A percentile compares a stretch with the other conserved stretches of the same genome.
phyloP scores from a whole-genome alignment of 129 eudicot species.

The Saposhnikovia divaricata region DNA sequence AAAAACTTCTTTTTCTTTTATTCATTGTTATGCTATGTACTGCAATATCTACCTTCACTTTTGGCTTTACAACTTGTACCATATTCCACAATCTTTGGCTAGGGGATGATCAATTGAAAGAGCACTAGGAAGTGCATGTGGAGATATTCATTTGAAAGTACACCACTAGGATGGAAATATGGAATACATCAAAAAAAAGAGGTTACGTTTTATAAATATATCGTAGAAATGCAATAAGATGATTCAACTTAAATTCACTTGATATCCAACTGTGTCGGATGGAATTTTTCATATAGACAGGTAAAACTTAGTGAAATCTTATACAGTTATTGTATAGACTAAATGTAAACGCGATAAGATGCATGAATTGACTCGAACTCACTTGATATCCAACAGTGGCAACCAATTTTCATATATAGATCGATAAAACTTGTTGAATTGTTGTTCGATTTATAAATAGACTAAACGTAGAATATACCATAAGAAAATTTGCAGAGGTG shows the following conservation, averaged over 20 bases:
- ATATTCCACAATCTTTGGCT: slow-evolving; percentile 1
- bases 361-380: no score
- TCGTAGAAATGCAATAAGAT: neutral
- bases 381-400: neutral
- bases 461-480: neutral
- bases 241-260: neutral
- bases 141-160: slow-evolving; percentile 1
- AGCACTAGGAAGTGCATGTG: neutral
- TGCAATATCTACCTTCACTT: slow-evolving; percentile 1
- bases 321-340: no score
- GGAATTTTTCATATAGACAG: no score
- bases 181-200: neutral
- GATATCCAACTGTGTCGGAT: neutral
- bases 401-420: no score
- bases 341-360: no score
- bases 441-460: no score
- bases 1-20: neutral
- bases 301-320: no score
- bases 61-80: neutral
- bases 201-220: neutral
- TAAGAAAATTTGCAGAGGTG: neutral
- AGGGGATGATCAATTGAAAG: neutral
- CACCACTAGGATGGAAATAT: neutral
- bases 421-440: no score
- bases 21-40: neutral